Conservation (phyloP, 305 asterid genomes). For the Fraxinus greggii region DNA sequence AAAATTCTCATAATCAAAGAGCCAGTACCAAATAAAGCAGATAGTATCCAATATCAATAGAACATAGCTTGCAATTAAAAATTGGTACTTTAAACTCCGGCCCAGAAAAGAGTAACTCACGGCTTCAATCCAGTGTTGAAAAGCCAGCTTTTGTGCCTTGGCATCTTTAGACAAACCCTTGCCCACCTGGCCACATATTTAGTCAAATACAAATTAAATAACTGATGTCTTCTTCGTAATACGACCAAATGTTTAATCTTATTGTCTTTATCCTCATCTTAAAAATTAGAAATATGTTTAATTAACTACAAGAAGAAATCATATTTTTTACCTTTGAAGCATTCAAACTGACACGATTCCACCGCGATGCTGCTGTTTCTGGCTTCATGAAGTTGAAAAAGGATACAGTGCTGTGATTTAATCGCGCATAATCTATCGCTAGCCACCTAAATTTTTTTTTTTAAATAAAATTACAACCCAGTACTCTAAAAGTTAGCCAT, state of each 20-base stretch:
- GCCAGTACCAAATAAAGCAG: not conserved
- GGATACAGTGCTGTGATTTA: slow-evolving; percentile 79
- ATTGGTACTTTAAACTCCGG: not conserved
- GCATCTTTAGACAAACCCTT: slow-evolving; percentile 67
- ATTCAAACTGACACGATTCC: slow-evolving; percentile 73
- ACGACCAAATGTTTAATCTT: slow-evolving; percentile 5
- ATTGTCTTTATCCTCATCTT: not conserved
- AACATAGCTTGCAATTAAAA: not conserved
- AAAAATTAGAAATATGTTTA: not conserved
- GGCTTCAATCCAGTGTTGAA: slow-evolving; percentile 93
- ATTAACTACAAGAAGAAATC: not conserved
- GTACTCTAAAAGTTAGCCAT: not conserved
- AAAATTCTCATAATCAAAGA: not conserved
- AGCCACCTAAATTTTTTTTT: slow-evolving; percentile 46
- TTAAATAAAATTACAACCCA: not conserved
- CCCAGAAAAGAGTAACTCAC: slow-evolving; percentile 37
- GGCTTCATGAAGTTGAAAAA: slow-evolving; percentile 84
- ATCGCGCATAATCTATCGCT: slow-evolving; percentile 74
- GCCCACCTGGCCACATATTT: slow-evolving; percentile 66
- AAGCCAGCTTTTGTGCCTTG: slow-evolving; percentile 81
- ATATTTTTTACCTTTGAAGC: slow-evolving; percentile 61
- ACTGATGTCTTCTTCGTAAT: not conserved
- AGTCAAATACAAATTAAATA: not conserved
- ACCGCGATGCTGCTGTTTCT: slow-evolving; percentile 72
- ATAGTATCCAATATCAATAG: not conserved